These are phyloP conservation scores for Boletellus sp. DNA, from an alignment of 1,284 basidiomycete genomes.

Conservation along the genomic window DNA sequence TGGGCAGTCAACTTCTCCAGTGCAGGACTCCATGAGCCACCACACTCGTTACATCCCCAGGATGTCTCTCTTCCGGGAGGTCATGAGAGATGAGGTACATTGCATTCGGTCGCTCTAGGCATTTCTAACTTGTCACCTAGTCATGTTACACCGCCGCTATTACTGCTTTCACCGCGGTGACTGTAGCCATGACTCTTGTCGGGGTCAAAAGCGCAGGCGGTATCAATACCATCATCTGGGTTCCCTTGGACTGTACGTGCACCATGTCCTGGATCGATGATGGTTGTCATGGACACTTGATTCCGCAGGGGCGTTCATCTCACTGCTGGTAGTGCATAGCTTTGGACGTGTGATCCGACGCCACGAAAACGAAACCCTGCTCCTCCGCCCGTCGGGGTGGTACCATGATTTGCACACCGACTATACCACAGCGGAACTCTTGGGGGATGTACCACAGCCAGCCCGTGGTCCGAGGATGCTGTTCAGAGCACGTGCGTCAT, in stretches of 20 bases:
- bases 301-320: slow-evolving; percentile 52
- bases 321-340: slow-evolving; percentile 56
- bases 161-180: slow-evolving; percentile 46
- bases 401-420: slow-evolving; percentile 27
- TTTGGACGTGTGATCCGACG: slow-evolving; percentile 58
- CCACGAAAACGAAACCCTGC: slow-evolving; percentile 57
- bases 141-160: slow-evolving; percentile 57
- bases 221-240: slow-evolving; percentile 49
- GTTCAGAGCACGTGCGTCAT: slow-evolving; percentile 8
- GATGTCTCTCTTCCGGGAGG: slow-evolving; percentile 51
- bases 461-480: slow-evolving; percentile 2
- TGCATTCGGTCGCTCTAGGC: not conserved
- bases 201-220: slow-evolving; percentile 46
- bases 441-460: slow-evolving; percentile 11
- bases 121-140: slow-evolving; percentile 31
- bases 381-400: slow-evolving; percentile 49
- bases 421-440: slow-evolving; percentile 11
- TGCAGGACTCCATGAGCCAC: slow-evolving; percentile 42
- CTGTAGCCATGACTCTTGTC: slow-evolving; percentile 48
- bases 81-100: slow-evolving; percentile 59
- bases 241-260: slow-evolving; percentile 53
- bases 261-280: not conserved
- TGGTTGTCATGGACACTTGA: not conserved
- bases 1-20: slow-evolving; percentile 34
- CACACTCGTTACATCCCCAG: slow-evolving; percentile 49